Conservation (phyloP, 345 rosid species). For the Salix arbutifolia region DNA sequence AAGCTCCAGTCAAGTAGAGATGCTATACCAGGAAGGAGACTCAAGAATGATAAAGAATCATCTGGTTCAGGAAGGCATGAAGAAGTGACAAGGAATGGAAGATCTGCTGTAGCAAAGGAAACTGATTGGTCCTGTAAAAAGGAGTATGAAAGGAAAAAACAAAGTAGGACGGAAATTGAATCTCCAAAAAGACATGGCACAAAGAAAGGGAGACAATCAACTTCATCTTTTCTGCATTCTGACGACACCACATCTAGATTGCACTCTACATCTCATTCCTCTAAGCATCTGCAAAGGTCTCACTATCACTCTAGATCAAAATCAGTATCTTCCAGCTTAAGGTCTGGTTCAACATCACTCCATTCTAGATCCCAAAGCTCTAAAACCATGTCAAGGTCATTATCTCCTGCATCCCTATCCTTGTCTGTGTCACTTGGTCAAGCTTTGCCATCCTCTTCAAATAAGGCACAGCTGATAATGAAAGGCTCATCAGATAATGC, state of each 20-base stretch:
- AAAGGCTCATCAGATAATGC: constrained; percentile 14
- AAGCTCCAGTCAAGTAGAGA: constrained; percentile 19
- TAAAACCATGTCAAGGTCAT: constrained; percentile 22
- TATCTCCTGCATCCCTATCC: constrained; percentile 22
- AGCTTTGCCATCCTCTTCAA: constrained; percentile 26
- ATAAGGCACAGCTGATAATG: constrained; percentile 19
- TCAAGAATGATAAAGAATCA: constrained; percentile 14
- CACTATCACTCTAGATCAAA: constrained; percentile 19
- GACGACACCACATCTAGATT: constrained; percentile 23
- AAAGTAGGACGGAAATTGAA: constrained; percentile 18
- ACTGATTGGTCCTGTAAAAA: constrained; percentile 12
- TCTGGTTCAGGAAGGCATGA: constrained; percentile 22
- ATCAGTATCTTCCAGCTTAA: constrained; percentile 24
- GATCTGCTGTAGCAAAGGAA: constrained; percentile 18
- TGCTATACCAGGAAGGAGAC: background rate
- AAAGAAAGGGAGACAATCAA: constrained; percentile 27
- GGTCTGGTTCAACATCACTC: constrained; percentile 21
- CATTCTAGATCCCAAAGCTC: constrained; percentile 16
- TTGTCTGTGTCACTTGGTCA: constrained; percentile 22
- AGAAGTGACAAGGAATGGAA: constrained; percentile 4
- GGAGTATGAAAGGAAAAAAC: constrained; percentile 24
- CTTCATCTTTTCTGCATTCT: constrained; percentile 24
- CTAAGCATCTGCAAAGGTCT: constrained; percentile 17
- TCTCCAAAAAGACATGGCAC: constrained; percentile 16
- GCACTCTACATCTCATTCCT: constrained; percentile 20